Conservation (phyloP, 2,329 filamentous ascomycete species). For the Fusarium coffeatum region DNA sequence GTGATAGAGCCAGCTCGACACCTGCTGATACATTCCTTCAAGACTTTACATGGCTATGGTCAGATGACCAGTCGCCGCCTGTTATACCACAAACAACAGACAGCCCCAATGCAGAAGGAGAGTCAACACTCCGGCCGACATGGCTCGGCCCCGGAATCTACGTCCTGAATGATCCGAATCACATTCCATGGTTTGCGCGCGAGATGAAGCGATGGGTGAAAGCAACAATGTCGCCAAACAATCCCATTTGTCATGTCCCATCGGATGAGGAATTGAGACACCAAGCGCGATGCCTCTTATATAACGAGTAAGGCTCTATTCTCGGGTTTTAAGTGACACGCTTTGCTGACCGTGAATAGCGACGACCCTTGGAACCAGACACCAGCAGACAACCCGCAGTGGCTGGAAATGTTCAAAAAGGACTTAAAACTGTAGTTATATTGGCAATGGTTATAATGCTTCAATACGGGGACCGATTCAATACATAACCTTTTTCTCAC, state of each 20-base stretch:
- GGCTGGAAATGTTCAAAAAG: conserved; percentile 67
- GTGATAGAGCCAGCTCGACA: not conserved
- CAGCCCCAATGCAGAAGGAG: not conserved
- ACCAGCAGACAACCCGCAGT: conserved; percentile 67
- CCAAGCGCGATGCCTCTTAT: conserved; percentile 51
- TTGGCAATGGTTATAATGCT: no score
- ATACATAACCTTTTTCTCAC: no score
- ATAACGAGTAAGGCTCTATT: conserved; percentile 44
- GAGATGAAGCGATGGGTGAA: conserved; percentile 47
- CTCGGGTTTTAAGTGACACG: accelerated
- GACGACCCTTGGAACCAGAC: conserved; percentile 70
- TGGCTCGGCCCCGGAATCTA: conserved; percentile 34
- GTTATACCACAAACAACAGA: not conserved
- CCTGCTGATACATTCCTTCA: not conserved
- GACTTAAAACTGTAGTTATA: conserved; percentile 42
- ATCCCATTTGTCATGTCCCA: conserved; percentile 48
- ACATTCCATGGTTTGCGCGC: conserved; percentile 40
- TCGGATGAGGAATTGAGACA: conserved; percentile 53
- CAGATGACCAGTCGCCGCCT: conserved; percentile 1
- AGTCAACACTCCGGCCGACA: conserved; percentile 18
- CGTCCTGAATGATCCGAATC: conserved; percentile 45
- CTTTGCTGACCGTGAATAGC: conserved; percentile 45
- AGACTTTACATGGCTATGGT: conserved; percentile 6
- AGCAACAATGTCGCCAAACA: conserved; percentile 50
- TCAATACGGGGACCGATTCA: no score